phyloP scores from a whole-genome alignment of 495 filamentous ascomycete genomes.

The Penicillium nucicola region DNA sequence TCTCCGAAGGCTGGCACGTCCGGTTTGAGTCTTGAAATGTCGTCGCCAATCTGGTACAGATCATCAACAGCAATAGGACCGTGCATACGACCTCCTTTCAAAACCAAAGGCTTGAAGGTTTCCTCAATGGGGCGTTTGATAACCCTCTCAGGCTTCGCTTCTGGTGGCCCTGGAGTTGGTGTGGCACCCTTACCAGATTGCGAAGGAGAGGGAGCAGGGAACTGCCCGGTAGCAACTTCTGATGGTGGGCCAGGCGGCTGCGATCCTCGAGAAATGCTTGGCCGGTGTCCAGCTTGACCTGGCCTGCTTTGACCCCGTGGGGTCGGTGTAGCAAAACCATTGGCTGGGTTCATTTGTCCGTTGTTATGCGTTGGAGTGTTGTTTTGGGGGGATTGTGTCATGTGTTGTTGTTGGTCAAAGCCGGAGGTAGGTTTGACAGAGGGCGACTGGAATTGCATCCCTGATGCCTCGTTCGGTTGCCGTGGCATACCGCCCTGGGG shows the following conservation, averaged over 20 bases:
- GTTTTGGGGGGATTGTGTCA: conserved; percentile 37
- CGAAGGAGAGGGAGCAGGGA: conserved; percentile 33
- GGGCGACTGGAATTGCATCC: conserved; percentile 40
- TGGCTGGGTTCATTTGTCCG: conserved; percentile 27
- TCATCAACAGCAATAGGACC: conserved; percentile 64
- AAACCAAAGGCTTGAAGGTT: conserved; percentile 56
- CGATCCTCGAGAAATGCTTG: conserved; percentile 37
- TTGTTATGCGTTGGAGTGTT: conserved; percentile 30
- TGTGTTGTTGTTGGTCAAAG: conserved; percentile 34
- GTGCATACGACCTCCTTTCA: conserved; percentile 51
- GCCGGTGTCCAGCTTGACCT: conserved; percentile 34
- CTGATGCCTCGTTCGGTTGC: conserved; percentile 34
- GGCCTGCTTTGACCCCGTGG: conserved; percentile 40
- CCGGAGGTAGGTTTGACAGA: conserved; percentile 28
- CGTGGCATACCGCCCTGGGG: conserved; percentile 35
- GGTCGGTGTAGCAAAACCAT: conserved; percentile 45
- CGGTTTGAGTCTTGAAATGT: conserved; percentile 62
- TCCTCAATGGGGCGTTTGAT: conserved; percentile 43
- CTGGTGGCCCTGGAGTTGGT: conserved; percentile 34
- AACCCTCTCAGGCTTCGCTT: conserved; percentile 47
- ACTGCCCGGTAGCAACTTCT: conserved; percentile 29
- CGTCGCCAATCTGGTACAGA: conserved; percentile 57
- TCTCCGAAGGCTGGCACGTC: conserved; percentile 73
- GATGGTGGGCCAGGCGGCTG: conserved; percentile 32
- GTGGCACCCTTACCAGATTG: conserved; percentile 32